Evolutionary conservation across 768 basidiomycete genomes (phyloP).

Genomic region (Hygrophoropsis aurantiaca): DNA sequence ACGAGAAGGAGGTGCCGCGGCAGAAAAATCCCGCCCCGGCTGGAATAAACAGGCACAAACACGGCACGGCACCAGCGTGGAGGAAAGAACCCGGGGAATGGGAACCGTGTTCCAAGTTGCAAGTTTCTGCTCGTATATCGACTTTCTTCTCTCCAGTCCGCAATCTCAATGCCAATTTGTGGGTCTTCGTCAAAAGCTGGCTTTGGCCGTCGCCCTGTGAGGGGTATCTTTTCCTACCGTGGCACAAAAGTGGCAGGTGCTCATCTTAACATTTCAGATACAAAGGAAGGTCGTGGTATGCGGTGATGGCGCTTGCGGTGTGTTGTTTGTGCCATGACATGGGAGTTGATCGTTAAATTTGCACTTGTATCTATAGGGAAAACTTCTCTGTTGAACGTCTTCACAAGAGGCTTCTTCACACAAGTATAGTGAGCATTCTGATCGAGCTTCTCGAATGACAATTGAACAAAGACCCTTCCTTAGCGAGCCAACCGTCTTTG

Average conservation of each 20-base stretch:
- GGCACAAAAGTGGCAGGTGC: no score
- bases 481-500: slow-evolving; percentile 94
- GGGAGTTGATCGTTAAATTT: slow-evolving; percentile 8
- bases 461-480: slow-evolving; percentile 1
- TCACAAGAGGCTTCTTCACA: slow-evolving; percentile 90
- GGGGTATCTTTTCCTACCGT: slow-evolving; percentile 2
- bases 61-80: slow-evolving; percentile 7
- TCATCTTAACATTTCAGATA: slow-evolving; percentile 25
- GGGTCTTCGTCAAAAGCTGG: slow-evolving; percentile 51
- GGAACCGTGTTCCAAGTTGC: slow-evolving; percentile 1
- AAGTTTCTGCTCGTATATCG: slow-evolving; percentile 1
- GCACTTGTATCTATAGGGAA: slow-evolving; percentile 51
- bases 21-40: slow-evolving; percentile 1
- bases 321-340: slow-evolving; percentile 19
- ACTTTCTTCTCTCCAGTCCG: slow-evolving; percentile 22
- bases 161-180: slow-evolving; percentile 47
- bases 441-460: background rate
- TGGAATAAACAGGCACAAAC: slow-evolving; percentile 23
- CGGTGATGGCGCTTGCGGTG: slow-evolving; percentile 94
- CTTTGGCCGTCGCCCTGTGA: slow-evolving; percentile 47
- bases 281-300: slow-evolving; percentile 83
- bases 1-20: no score
- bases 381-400: slow-evolving; percentile 85
- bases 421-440: slow-evolving; percentile 74
- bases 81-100: background rate